Conservation (phyloP, 495 filamentous ascomycete genomes). For the Cenococcum geophilum region DNA sequence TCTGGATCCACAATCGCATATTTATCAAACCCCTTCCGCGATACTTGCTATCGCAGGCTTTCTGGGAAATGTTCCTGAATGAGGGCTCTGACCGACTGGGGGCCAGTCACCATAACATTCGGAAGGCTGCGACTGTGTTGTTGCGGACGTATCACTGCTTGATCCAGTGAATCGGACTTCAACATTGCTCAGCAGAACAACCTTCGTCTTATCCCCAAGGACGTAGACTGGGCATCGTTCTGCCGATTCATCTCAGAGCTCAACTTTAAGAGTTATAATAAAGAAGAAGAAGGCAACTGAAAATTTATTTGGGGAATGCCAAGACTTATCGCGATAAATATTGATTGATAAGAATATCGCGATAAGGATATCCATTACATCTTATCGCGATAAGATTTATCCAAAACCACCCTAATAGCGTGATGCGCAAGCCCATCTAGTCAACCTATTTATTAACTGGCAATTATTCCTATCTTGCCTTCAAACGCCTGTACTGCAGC, state of each 20-base stretch:
- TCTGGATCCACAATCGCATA: slow-evolving; percentile 24
- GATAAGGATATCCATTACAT: too few species aligned
- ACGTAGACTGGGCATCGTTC: slow-evolving; percentile 1
- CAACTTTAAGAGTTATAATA: too few species aligned
- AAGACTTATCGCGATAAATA: too few species aligned
- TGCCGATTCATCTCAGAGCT: neutral
- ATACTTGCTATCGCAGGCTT: slow-evolving; percentile 17
- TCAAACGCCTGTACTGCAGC: too few species aligned
- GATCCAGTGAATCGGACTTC: neutral
- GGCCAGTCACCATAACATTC: neutral
- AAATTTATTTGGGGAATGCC: too few species aligned
- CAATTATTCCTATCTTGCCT: too few species aligned
- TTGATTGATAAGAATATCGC: too few species aligned
- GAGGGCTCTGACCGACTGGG: neutral
- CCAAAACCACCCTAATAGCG: too few species aligned
- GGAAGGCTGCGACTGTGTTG: neutral
- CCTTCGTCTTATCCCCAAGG: slow-evolving; percentile 5
- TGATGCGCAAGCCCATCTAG: too few species aligned
- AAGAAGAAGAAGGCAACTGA: too few species aligned
- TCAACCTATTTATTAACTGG: too few species aligned
- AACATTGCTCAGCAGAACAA: neutral
- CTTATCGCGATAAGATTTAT: too few species aligned
- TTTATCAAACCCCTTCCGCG: slow-evolving; percentile 25
- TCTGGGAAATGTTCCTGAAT: slow-evolving; percentile 18
- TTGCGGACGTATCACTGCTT: neutral